These are phyloP conservation scores for Beta corolliflora DNA, from an alignment of 179 eudicot species.

Conservation along the genomic window DNA sequence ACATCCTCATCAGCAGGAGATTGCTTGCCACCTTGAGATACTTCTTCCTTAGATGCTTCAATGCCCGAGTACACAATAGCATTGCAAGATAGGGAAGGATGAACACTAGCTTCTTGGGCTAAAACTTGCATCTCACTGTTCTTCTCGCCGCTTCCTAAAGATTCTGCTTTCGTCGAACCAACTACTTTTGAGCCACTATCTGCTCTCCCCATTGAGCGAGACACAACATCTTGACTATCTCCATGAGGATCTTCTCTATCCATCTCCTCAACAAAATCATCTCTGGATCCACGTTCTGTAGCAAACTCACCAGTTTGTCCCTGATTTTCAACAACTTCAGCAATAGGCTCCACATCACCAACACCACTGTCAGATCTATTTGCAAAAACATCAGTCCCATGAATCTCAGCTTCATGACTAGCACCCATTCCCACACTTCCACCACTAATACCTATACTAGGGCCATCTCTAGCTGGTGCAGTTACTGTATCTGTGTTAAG, in stretches of 20 bases:
- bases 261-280: conserved; percentile 77
- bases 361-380: conserved; percentile 86
- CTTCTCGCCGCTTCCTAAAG: conserved; percentile 97
- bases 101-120: conserved; percentile 65
- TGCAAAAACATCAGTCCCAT: conserved; percentile 77
- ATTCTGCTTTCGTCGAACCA: conserved; percentile 90
- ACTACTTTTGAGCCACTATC: conserved; percentile 95
- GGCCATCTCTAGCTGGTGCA: conserved; percentile 76
- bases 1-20: conserved; percentile 65
- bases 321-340: conserved; percentile 94
- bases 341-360: conserved; percentile 91
- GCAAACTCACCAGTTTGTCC: conserved; percentile 94
- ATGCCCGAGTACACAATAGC: conserved; percentile 85
- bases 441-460: conserved; percentile 91
- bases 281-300: conserved; percentile 66
- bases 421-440: conserved; percentile 99
- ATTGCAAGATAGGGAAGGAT: conserved; percentile 97
- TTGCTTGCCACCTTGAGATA: conserved; percentile 74
- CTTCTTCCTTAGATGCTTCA: conserved; percentile 97
- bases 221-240: conserved; percentile 90
- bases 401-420: conserved; percentile 99
- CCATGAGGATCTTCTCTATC: conserved; percentile 92
- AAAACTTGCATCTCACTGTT: conserved; percentile 60
- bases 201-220: conserved; percentile 76
- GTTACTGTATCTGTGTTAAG: conserved; percentile 80